These are phyloP conservation scores for Coelastrella sp. DNA, from an alignment of 139 green algal genomes.

Conservation along the genomic window DNA sequence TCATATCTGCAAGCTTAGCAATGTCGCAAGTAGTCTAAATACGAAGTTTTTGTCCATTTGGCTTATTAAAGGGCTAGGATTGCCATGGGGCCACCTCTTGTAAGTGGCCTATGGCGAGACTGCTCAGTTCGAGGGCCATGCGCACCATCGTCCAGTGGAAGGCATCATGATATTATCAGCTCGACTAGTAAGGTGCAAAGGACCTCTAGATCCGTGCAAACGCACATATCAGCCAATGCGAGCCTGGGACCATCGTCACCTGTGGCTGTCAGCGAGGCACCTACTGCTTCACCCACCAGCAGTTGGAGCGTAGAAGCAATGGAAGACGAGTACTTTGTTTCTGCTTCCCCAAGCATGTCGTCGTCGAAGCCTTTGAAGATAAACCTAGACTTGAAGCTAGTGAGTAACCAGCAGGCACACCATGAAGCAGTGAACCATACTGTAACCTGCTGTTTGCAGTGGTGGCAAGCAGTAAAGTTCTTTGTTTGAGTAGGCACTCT, in stretches of 20 bases:
- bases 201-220: not conserved
- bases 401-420: no score
- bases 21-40: no score
- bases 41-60: no score
- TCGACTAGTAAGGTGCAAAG: not conserved
- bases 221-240: constrained; percentile 38
- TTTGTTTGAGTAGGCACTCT: no score
- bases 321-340: constrained; percentile 17
- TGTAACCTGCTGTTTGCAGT: not conserved
- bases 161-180: not conserved
- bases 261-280: not conserved
- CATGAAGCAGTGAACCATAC: no score
- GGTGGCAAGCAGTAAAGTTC: no score
- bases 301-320: constrained; percentile 23
- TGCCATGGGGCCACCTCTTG: constrained; percentile 7
- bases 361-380: constrained; percentile 78
- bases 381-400: constrained; percentile 85
- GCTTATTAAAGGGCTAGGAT: no score
- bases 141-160: not conserved
- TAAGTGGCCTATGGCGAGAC: not conserved
- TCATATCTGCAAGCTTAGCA: no score
- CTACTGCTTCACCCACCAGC: constrained; percentile 17
- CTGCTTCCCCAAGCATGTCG: constrained; percentile 11
- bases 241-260: constrained; percentile 12
- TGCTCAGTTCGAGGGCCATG: constrained; percentile 8